A percentile compares a stretch with the other conserved stretches of the same genome.
These are phyloP conservation scores for button mushroom (Agaricus bisporus) DNA, from an alignment of 768 basidiomycete species.

Conservation along the genomic window DNA sequence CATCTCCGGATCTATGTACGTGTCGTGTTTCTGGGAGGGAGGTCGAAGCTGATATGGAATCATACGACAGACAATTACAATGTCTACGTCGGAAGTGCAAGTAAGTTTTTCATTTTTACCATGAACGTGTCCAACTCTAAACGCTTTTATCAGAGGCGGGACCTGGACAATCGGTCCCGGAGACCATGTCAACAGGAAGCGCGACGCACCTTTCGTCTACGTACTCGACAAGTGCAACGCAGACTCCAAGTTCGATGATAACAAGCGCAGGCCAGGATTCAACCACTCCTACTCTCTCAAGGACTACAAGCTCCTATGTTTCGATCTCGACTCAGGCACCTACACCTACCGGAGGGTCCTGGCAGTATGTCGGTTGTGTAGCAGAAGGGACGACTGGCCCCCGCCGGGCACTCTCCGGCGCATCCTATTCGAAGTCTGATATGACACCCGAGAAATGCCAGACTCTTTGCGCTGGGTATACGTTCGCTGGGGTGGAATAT, in stretches of 20 bases:
- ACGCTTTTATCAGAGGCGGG: not conserved
- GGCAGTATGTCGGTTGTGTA: slow-evolving; percentile 24
- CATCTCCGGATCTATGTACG: slow-evolving; percentile 32
- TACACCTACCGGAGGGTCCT: not conserved
- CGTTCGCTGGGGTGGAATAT: slow-evolving; percentile 21
- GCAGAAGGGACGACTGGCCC: slow-evolving; percentile 22
- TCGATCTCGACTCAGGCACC: not conserved
- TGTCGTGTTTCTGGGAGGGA: not conserved
- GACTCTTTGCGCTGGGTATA: slow-evolving; percentile 18
- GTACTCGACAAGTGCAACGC: not conserved
- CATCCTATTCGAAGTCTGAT: slow-evolving; percentile 14
- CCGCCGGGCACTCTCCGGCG: slow-evolving; percentile 21
- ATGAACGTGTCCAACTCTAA: not conserved
- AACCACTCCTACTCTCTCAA: not conserved
- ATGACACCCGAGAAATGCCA: slow-evolving; percentile 22
- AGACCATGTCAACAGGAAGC: not conserved
- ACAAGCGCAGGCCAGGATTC: not conserved
- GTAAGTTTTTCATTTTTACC: slow-evolving; percentile 18
- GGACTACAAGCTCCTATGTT: not conserved
- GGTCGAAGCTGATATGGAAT: not conserved
- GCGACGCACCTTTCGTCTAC: not conserved
- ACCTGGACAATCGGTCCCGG: slow-evolving; percentile 9
- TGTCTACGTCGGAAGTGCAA: slow-evolving; percentile 47
- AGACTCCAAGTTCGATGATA: too few relatives aligned
- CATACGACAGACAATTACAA: slow-evolving; percentile 52